Evolutionary conservation across 2,329 filamentous ascomycete species (phyloP), one percentile per base, ranked within the genome.

Genomic region (Neofusicoccum parvum): DNA sequence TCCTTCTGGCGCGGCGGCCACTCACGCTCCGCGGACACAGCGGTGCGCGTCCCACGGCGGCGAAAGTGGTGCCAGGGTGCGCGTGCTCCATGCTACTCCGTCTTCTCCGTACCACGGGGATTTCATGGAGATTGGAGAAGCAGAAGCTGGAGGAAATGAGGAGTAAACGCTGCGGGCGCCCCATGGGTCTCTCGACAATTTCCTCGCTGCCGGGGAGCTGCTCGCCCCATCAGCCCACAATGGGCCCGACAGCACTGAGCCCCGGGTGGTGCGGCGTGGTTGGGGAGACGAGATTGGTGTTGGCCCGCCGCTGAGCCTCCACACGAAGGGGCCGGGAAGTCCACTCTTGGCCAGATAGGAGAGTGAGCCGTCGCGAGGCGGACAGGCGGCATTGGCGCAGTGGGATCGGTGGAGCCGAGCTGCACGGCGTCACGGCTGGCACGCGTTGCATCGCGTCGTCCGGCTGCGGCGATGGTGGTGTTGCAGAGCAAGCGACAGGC

Each of bases 111-210:
- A 20, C 2, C 27, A 39, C 56, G 56, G 56, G 56, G 56, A 60
- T 48, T 60, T 46, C 56, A 56, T 46, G 50, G 62, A 64, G 62
- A 64, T 64, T 60, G 56, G 56, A 64, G 50, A 48, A 12, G 10
- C 17, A 56, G 51, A 64, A 64, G 49, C 41, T 64, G 62, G 62
- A 64, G 62, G 62, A 56, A 64, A 64, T 64, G 62, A 64, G 62
- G 62, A 64, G 62, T 23, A 23, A 23, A 23, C 23, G 23, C 23
- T 23, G 23, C 23, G 23, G 23, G 23, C 23, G 45, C 58, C 58
- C 58, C 62, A 64, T 64, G 62, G 60, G 60, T 53, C 36, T 63
- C 9, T 41, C 60, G 60, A 63, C 36, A 41, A 53, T 53, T 54
- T 53, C 50, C 17, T 64, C 62, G n/a, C 11, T 5, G 27, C 20